phyloP scores from a whole-genome alignment of 2,329 filamentous ascomycete species.

The Sarocladiaceae sp. region DNA sequence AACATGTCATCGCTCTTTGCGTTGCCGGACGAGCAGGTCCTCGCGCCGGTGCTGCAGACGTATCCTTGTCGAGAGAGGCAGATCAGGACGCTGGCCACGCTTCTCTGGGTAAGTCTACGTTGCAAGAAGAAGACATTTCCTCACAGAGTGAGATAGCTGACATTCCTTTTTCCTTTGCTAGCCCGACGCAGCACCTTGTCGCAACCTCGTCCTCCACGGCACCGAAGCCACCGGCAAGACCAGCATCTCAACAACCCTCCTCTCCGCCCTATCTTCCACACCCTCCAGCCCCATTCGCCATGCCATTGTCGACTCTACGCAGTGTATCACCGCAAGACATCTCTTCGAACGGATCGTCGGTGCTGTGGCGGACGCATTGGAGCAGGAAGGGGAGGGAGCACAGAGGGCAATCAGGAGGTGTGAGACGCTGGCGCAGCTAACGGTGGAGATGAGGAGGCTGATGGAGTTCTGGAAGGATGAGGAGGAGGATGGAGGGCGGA shows the following conservation, averaged over 20 bases:
- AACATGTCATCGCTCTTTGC: conserved; percentile 37
- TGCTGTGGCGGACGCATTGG: conserved; percentile 48
- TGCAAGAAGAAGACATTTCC: background rate
- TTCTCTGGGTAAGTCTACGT: conserved; percentile 39
- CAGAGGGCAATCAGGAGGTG: conserved; percentile 47
- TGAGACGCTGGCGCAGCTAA: conserved; percentile 73
- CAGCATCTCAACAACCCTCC: conserved; percentile 52
- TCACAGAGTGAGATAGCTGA: background rate
- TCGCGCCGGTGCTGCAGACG: conserved; percentile 36
- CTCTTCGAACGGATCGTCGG: conserved; percentile 65
- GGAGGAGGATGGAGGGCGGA: too few species aligned
- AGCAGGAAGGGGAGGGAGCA: conserved; percentile 20
- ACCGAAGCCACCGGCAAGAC: conserved; percentile 84
- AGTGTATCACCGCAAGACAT: conserved; percentile 74
- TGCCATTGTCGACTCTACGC: conserved; percentile 60
- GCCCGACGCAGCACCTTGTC: conserved; percentile 61
- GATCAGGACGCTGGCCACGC: conserved; percentile 50
- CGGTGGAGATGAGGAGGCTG: conserved; percentile 63
- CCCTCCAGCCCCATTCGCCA: conserved; percentile 35
- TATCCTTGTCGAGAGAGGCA: conserved; percentile 55
- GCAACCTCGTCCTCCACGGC: conserved; percentile 75
- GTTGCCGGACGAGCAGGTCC: conserved; percentile 45
- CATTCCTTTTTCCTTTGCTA: conserved; percentile 30
- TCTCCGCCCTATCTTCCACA: conserved; percentile 17
- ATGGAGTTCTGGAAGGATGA: conserved; percentile 39